Evolutionary conservation across 2,329 filamentous ascomycete genomes (phyloP).

Genomic region (Fusarium algeriense): DNA sequence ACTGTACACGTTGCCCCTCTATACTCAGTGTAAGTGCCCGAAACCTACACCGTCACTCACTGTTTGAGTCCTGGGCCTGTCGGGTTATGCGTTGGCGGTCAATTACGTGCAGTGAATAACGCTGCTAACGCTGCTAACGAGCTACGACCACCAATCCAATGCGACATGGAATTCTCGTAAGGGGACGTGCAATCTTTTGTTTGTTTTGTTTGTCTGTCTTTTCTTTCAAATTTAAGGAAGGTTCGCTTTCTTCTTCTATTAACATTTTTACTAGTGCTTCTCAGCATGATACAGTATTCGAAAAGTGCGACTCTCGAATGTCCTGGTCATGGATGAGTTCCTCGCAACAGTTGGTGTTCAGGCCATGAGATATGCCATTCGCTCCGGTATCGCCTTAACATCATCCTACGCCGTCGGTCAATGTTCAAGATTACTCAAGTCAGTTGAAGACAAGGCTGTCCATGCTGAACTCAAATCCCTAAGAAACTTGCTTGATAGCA

Average conservation of each 20-base stretch:
- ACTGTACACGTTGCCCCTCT: slow-evolving; percentile 44
- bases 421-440: slow-evolving; percentile 81
- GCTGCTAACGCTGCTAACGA: slow-evolving; percentile 21
- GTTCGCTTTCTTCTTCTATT: neutral
- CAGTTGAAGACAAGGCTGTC: slow-evolving; percentile 77
- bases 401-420: slow-evolving; percentile 88
- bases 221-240: neutral
- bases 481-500: slow-evolving; percentile 81
- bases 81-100: slow-evolving; percentile 24
- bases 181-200: slow-evolving; percentile 27
- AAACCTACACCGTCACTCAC: neutral
- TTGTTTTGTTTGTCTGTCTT: neutral
- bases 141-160: slow-evolving; percentile 28
- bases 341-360: slow-evolving; percentile 69
- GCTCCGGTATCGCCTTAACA: slow-evolving; percentile 87
- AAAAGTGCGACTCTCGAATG: slow-evolving; percentile 12
- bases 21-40: slow-evolving; percentile 18
- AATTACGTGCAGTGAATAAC: slow-evolving; percentile 36
- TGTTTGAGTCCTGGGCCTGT: too few species aligned
- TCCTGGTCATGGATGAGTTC: slow-evolving; percentile 74
- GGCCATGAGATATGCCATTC: slow-evolving; percentile 92
- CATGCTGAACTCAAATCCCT: slow-evolving; percentile 76
- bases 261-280: neutral
- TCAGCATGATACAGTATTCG: slow-evolving; percentile 28
- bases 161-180: slow-evolving; percentile 17